Evolutionary conservation across 73 alveolate genomes (phyloP), one percentile per base, ranked within the genome.

Genomic region (Urostyla sp.): DNA sequence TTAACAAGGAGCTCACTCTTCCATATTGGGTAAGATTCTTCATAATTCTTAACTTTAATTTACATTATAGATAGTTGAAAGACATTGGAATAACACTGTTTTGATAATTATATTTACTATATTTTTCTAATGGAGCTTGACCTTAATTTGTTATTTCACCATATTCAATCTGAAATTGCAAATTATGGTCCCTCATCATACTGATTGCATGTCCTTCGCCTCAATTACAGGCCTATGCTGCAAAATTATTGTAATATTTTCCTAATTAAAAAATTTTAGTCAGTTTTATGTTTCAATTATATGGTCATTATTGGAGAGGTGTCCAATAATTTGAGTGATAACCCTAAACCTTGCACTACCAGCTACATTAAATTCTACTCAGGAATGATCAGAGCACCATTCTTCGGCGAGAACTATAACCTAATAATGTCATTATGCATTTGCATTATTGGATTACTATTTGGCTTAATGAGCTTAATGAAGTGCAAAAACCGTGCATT

Each of bases 401-500:
- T 74, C 84, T 60, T 84, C 28, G 92, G 92, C 20, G 55, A 46
- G 43, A 55, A 84, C 54, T 84, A 55, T 73, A 84, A 73, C 53
- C 28, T 76, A 35, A 60, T 75, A 0, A 43, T 60, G 72, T 88
- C 92, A 1, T 44, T 49, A 40, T 59, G 56, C 48, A 84, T 84
- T 51, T 24, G 73, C 0, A 37, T 84, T 48, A 31, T 84, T 20
- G 92, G 85, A 10, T 55, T 73, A 11, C 51, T 73, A 0, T 55
- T 81, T 27, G 75, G 67, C 28, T 31, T 63, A 21, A 30, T 75
- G 36, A 32, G 72, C 32, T n/a, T 37, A 11, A 30, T 76, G 11
- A 80, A 80, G 58, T 44, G 30, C 51, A 35, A 53, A 30, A 50
- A 37, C 34, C 28, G 36, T 18, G 67, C 85, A 1, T 11, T 73